These are phyloP conservation scores for Coemansia sp. DNA, from an alignment of 192 early-diverging fungal species.

Conservation along the genomic window DNA sequence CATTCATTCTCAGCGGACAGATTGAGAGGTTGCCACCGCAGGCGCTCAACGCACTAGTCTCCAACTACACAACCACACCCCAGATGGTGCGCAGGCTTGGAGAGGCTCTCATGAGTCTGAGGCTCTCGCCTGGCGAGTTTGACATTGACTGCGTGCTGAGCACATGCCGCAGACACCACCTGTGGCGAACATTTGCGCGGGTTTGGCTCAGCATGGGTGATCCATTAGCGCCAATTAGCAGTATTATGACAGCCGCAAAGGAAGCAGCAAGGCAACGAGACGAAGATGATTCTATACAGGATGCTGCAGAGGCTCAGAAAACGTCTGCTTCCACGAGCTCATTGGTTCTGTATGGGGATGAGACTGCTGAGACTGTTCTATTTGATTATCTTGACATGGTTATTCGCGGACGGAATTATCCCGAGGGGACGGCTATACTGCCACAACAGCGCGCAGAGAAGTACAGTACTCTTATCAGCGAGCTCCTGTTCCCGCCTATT, in stretches of 20 bases:
- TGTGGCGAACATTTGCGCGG: constrained; percentile 56
- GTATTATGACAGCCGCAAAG: constrained; percentile 26
- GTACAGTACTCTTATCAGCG: constrained; percentile 32
- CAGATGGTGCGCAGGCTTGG: constrained; percentile 41
- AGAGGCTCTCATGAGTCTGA: constrained; percentile 27
- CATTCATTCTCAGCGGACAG: constrained; percentile 42
- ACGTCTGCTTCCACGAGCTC: neutral
- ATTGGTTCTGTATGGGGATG: constrained; percentile 11
- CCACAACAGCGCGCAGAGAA: constrained; percentile 39
- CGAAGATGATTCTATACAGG: neutral
- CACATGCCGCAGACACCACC: constrained; percentile 34
- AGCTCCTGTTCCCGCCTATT: constrained; percentile 36
- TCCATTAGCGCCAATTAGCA: constrained; percentile 33
- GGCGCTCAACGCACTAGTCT: constrained; percentile 43
- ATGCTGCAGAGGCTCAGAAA: constrained; percentile 1
- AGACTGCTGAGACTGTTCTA: constrained; percentile 33
- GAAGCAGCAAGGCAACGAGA: neutral
- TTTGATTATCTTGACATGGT: constrained; percentile 53
- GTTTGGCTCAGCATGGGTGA: constrained; percentile 52
- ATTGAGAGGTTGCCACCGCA: constrained; percentile 36
- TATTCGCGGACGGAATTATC: constrained; percentile 41
- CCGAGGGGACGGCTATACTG: constrained; percentile 32
- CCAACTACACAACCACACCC: constrained; percentile 24
- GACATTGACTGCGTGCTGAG: constrained; percentile 45
- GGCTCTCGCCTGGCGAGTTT: constrained; percentile 45